These are phyloP conservation scores for Fibroporia radiculosa DNA, from an alignment of 768 basidiomycete genomes.

Conservation along the genomic window DNA sequence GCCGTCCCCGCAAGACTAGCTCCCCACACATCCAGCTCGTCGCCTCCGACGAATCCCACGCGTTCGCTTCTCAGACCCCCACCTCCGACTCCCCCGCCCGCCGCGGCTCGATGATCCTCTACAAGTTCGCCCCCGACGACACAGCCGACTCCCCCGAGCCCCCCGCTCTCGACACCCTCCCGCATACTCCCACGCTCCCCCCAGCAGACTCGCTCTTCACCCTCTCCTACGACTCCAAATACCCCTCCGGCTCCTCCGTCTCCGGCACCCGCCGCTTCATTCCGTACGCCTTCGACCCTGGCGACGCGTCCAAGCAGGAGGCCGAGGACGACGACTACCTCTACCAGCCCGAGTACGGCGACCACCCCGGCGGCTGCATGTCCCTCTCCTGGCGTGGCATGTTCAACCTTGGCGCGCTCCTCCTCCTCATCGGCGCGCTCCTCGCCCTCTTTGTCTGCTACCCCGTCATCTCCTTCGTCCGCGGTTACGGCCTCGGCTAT, in stretches of 20 bases:
- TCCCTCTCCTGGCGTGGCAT: constrained; percentile 39
- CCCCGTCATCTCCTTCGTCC: constrained; percentile 58
- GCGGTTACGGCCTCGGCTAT: constrained; percentile 27
- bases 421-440: constrained; percentile 52
- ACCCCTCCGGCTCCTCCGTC: constrained; percentile 36
- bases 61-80: constrained; percentile 26
- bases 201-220: constrained; percentile 45
- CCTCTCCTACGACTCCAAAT: constrained; percentile 54
- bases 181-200: constrained; percentile 41
- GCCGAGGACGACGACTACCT: constrained; percentile 62
- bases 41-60: constrained; percentile 37
- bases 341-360: constrained; percentile 48
- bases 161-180: constrained; percentile 16
- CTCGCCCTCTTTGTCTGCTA: constrained; percentile 76
- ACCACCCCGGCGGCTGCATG: constrained; percentile 12
- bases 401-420: constrained; percentile 62
- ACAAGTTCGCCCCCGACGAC: constrained; percentile 44
- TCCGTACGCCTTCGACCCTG: constrained; percentile 68
- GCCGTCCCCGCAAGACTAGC: constrained; percentile 31
- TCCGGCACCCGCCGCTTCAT: constrained; percentile 33
- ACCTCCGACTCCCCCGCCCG: constrained; percentile 21
- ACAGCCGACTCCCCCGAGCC: constrained; percentile 28
- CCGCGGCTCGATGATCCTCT: constrained; percentile 60
- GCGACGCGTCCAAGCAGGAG: constrained; percentile 40
- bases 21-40: constrained; percentile 36